Conservation (phyloP, 345 rosid genomes). For the Barbarea vulgaris region DNA sequence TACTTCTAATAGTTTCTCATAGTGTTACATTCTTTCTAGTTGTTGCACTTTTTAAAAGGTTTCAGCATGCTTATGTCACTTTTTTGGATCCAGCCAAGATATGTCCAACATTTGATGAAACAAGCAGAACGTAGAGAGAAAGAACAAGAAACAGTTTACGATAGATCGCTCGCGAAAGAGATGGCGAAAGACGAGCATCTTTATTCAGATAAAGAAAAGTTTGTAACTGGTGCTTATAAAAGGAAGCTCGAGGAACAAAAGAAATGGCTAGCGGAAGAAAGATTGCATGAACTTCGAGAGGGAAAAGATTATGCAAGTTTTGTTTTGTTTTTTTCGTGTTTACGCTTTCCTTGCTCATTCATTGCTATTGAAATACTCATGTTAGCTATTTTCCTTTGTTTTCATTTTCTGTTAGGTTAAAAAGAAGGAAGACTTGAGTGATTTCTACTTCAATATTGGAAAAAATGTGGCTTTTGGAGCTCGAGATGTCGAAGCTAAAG, state of each 20-base stretch:
- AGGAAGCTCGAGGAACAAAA: constrained; percentile 86
- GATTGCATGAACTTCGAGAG: constrained; percentile 68
- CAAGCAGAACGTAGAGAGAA: constrained; percentile 72
- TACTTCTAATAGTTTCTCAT: neutral
- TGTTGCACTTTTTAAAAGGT: neutral
- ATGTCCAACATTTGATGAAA: constrained; percentile 61
- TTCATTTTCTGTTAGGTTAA: constrained; percentile 60
- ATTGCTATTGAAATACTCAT: no score
- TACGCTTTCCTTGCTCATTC: neutral
- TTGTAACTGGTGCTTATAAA: constrained; percentile 73
- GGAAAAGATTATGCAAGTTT: constrained; percentile 86
- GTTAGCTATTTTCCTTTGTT: no score
- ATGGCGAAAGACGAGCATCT: constrained; percentile 84
- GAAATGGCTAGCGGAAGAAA: constrained; percentile 77
- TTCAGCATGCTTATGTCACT: neutral
- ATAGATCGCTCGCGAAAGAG: constrained; percentile 84
- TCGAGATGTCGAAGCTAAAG: constrained; percentile 43
- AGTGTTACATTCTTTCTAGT: neutral
- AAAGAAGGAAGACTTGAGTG: constrained; percentile 81
- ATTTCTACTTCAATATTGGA: constrained; percentile 78
- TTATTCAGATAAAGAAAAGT: constrained; percentile 84
- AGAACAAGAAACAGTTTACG: constrained; percentile 77
- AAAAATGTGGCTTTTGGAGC: constrained; percentile 89
- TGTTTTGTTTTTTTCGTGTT: neutral
- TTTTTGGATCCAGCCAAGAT: constrained; percentile 64